Evolutionary conservation across 768 basidiomycete species (phyloP), one percentile per base, ranked within the genome.

Genomic region (Crassisporium funariophilum): DNA sequence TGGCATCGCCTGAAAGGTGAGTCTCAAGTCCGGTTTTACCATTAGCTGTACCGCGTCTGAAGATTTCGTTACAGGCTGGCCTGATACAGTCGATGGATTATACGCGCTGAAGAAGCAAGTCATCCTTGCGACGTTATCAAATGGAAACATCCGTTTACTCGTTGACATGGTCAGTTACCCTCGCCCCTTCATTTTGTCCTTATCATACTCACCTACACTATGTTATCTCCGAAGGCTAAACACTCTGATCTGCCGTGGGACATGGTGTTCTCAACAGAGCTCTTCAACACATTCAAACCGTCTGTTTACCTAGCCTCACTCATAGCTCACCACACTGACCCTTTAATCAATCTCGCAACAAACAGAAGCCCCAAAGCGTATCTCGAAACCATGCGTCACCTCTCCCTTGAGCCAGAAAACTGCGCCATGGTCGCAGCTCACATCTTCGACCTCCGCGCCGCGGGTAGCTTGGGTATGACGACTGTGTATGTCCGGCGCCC

Each of bases 391-490:
- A 60, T 74, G 1, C 66, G 70, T 6, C 76, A 83, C 50, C 74
- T 87, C 6, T 63, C 70, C 1, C 50, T 83, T 4, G 62, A 70
- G 1, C 77, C 83, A 0, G 54, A 73, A 8, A 73, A 74, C 31
- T 70, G 77, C 29, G 83, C 78, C 2, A 79, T 88, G 77, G 84
- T 87, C 7, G 84, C 85, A 0, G 73, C 83, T 6, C 86, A 87
- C 63, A 68, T 70, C 3, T 70, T 64, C 46, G 86, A 88, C 55
- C 67, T 85, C 10, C 70, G 71, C 1, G 81, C 71, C 0, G 84
- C 85, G 0, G 75, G 71, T 0, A 57, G 54, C 0, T 63, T 71
- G 3, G 85, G 85, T 1, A 67, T 85, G 67, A 75, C 70, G 50
- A 82, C 83, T 0, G 64, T 87, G 1, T 87, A 84, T 46, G 69